Conservation (phyloP, 768 basidiomycete genomes). For the Tulasnella sp. region DNA sequence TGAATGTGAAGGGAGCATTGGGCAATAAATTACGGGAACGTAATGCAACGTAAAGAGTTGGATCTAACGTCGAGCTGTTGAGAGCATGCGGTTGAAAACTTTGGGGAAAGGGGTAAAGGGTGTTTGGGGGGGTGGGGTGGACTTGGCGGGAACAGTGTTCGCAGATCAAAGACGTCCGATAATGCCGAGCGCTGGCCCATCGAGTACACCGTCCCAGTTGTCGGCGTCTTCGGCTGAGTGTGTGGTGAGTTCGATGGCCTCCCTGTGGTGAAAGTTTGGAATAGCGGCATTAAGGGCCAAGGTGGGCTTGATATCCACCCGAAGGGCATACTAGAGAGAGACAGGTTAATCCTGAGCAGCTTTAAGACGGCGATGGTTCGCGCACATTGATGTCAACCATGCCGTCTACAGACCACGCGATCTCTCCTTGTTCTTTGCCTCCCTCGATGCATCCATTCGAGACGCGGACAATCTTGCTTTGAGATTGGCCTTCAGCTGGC, state of each 20-base stretch:
- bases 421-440: conserved; percentile 8
- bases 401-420: conserved; percentile 9
- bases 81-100: background rate
- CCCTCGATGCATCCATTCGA: conserved; percentile 3
- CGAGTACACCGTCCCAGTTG: conserved; percentile 6
- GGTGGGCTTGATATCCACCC: conserved; percentile 9
- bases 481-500: background rate
- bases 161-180: background rate
- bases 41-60: background rate
- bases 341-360: background rate
- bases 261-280: background rate
- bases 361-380: background rate
- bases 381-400: conserved; percentile 5
- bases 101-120: background rate
- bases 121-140: background rate
- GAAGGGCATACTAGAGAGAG: background rate
- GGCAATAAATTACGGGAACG: background rate
- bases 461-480: background rate
- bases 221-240: conserved; percentile 13
- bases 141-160: background rate
- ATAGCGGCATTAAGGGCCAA: background rate
- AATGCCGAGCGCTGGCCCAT: conserved; percentile 15
- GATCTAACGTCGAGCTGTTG: conserved; percentile 1
- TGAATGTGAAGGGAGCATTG: background rate
- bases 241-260: background rate